These are phyloP conservation scores for Hypericum perforatum DNA, from an alignment of 345 rosid species.

Conservation along the genomic window DNA sequence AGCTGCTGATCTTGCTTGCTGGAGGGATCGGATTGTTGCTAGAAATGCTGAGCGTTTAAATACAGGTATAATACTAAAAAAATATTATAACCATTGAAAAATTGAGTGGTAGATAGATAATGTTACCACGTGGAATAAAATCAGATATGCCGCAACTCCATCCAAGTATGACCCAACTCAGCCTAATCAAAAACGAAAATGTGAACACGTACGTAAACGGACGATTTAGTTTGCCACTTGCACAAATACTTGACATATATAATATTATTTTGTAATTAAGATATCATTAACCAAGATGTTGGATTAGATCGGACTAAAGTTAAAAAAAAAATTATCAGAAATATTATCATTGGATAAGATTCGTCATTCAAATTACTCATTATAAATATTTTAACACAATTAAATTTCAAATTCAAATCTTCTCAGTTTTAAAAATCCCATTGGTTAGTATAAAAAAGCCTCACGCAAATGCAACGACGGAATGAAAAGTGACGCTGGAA, in stretches of 20 bases:
- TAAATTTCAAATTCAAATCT: no score
- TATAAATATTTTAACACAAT: no score
- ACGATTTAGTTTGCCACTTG: conserved; percentile 14
- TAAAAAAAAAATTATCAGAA: conserved; percentile 14
- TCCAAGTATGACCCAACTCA: conserved; percentile 24
- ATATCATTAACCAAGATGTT: not conserved
- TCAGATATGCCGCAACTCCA: conserved; percentile 4
- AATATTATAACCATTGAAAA: no score
- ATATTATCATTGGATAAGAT: not conserved
- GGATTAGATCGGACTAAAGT: not conserved
- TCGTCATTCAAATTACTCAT: no score
- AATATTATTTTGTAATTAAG: not conserved
- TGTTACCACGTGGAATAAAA: not conserved
- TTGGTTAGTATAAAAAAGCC: no score
- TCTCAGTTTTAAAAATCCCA: no score
- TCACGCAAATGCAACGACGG: not conserved
- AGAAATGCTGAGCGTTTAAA: no score
- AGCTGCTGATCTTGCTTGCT: conserved; percentile 12
- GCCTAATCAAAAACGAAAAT: conserved; percentile 8
- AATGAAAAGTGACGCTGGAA: not conserved
- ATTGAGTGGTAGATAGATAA: conserved; percentile 10
- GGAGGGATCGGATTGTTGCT: conserved; percentile 49
- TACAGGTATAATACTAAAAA: no score
- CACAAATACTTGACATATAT: not conserved
- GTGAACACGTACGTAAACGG: conserved; percentile 26